These are phyloP conservation scores for Saitozyma sp. DNA, from an alignment of 768 basidiomycete species.

Conservation along the genomic window DNA sequence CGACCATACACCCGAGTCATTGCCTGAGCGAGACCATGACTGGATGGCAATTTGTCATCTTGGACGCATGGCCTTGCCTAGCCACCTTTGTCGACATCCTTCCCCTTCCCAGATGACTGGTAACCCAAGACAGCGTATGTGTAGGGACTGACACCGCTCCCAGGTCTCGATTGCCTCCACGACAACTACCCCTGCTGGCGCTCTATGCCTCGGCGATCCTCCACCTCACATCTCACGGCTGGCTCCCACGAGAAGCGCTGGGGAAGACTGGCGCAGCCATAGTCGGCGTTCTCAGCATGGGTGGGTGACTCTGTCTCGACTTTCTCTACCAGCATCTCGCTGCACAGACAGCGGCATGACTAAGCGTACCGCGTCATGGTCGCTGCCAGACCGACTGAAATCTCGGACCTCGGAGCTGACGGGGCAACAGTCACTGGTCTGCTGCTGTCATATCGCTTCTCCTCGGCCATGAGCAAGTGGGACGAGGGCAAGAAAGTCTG, in stretches of 20 bases:
- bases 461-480: conserved; percentile 46
- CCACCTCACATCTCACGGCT: conserved; percentile 22
- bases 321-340: not conserved
- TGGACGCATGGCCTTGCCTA: too few species aligned
- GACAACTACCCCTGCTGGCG: conserved; percentile 39
- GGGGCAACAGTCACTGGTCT: conserved; percentile 41
- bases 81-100: too few species aligned
- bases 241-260: conserved; percentile 18
- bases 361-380: too few species aligned
- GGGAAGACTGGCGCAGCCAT: conserved; percentile 40
- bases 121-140: conserved; percentile 1
- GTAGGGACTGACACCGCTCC: not conserved
- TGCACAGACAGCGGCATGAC: too few species aligned
- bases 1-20: too few species aligned
- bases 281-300: conserved; percentile 47
- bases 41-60: too few species aligned
- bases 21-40: too few species aligned
- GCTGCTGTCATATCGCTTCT: conserved; percentile 47
- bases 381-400: not conserved
- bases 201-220: conserved; percentile 34
- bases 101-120: too few species aligned
- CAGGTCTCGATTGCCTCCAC: conserved; percentile 43
- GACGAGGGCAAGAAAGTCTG: conserved; percentile 50
- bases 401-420: not conserved
- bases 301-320: conserved; percentile 15